phyloP scores from a whole-genome alignment of 495 filamentous ascomycete genomes.

The Ascobolus immersus region DNA sequence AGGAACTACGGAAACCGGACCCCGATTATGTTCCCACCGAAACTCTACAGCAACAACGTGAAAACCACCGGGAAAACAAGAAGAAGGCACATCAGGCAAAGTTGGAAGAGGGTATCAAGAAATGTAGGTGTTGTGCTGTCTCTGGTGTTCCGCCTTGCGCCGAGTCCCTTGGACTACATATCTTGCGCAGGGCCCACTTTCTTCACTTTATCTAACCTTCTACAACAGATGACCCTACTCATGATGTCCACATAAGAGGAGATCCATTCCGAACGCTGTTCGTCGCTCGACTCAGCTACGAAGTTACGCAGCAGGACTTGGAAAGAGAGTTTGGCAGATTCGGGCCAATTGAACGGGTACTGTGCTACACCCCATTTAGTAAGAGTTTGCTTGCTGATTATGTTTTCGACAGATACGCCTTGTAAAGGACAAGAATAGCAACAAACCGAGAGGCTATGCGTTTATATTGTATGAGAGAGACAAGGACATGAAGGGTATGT shows the following conservation, averaged over 20 bases:
- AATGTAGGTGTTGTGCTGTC: conserved; percentile 31
- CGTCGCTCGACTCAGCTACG: conserved; percentile 69
- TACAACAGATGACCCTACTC: conserved; percentile 36
- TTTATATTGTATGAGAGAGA: conserved; percentile 95
- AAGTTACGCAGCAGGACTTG: conserved; percentile 65
- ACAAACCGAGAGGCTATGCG: conserved; percentile 79
- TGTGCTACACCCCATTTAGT: conserved; percentile 8
- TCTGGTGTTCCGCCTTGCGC: too few species aligned
- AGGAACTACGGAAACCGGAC: conserved; percentile 38
- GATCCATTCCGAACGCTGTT: conserved; percentile 92
- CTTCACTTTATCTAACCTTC: conserved; percentile 5
- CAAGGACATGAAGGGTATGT: conserved; percentile 97
- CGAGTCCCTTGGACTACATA: neutral
- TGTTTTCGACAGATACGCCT: conserved; percentile 51
- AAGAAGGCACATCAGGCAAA: conserved; percentile 35
- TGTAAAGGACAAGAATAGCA: conserved; percentile 47
- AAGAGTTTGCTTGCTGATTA: conserved; percentile 4
- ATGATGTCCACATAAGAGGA: conserved; percentile 64
- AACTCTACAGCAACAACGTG: conserved; percentile 68
- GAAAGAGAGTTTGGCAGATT: conserved; percentile 87
- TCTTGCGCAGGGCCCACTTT: neutral
- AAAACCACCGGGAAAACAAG: conserved; percentile 57
- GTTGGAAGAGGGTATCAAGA: conserved; percentile 35
- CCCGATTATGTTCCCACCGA: conserved; percentile 63
- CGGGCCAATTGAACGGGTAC: conserved; percentile 78